phyloP scores from a whole-genome alignment of 208 protist genomes.

The Tritrichomonas musculus region DNA sequence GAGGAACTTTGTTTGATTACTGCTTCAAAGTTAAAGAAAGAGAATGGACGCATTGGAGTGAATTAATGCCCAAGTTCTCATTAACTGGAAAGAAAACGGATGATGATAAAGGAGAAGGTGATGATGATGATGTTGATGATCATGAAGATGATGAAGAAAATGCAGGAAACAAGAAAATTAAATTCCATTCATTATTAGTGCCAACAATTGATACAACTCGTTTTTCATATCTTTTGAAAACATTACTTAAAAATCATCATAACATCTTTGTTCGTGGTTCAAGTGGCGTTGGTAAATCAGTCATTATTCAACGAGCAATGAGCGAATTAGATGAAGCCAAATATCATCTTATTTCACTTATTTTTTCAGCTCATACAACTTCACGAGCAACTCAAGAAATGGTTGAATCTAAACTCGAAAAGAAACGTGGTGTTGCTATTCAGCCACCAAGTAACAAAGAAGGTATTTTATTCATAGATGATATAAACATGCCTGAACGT shows the following conservation, averaged over 20 bases:
- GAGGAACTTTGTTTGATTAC: slow-evolving; percentile 36
- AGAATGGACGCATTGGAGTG: slow-evolving; percentile 16
- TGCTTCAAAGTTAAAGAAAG: neutral
- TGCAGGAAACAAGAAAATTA: slow-evolving; percentile 69
- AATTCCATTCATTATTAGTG: slow-evolving; percentile 88
- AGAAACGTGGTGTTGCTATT: slow-evolving; percentile 67
- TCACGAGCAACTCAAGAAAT: slow-evolving; percentile 82
- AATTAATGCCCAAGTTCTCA: neutral
- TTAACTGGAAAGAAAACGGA: neutral
- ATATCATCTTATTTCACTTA: slow-evolving; percentile 52
- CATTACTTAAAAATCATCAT: slow-evolving; percentile 71
- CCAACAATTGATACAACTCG: slow-evolving; percentile 88
- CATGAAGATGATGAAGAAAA: slow-evolving; percentile 84
- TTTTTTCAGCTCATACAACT: slow-evolving; percentile 85
- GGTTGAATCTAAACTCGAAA: slow-evolving; percentile 87
- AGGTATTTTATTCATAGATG: slow-evolving; percentile 79
- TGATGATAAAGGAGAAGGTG: slow-evolving; percentile 58
- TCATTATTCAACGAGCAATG: slow-evolving; percentile 47
- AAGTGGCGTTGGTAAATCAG: slow-evolving; percentile 90
- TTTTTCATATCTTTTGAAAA: slow-evolving; percentile 80
- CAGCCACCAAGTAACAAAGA: slow-evolving; percentile 78
- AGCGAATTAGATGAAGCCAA: neutral
- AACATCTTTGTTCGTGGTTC: slow-evolving; percentile 84
- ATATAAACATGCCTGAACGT: slow-evolving; percentile 83
- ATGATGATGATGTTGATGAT: slow-evolving; percentile 83